Evolutionary conservation across 108 stramenopile genomes (phyloP), one percentile per base, ranked within the genome.

Genomic region (Conticribra weissflogii): DNA sequence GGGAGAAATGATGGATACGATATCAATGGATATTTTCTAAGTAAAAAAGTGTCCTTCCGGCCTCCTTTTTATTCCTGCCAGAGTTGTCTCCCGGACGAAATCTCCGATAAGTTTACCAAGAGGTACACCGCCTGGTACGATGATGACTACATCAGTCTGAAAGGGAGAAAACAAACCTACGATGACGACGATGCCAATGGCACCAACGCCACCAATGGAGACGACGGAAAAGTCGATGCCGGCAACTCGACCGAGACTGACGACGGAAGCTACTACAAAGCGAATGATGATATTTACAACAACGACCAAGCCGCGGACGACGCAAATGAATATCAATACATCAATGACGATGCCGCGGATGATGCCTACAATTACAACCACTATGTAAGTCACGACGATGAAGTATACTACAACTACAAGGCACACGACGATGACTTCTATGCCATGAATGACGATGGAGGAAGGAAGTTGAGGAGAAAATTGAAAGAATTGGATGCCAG

Each of bases 51-150:
- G 17, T 85, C 84, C 22, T 95, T 95, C 75, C 84, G 88, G 18
- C 90, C 90, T 27, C 86, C 88, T 19, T 95, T 95, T 65, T 95
- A 92, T 56, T 79, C 48, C 24, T 95, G 93, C 54, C 69, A 82
- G 54, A 73, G 59, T 25, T 95, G 93, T 59, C 61, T 59, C 5
- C 88, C 88, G 59, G 67, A 80, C 12, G 55, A 75, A 47, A 79
- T 95, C n/a, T 82, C 89, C 7, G 77, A 82, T 19, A 82, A 82
- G 17, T 95, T 92, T 63, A 85, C 86, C 72, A 92, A 90, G 71
- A 62, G 57, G 22, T 72, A 79, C 8, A 80, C 76, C 19, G 85
- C 61, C 33, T 95, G 89, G 89, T 95, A 95, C 54, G 91, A 95
- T 60, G 93, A 95, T 64, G 83, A 89, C 52, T 91, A 85, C 72